Base-by-base conservation (phyloP, 2,329 filamentous ascomycete species). In the Tolypocladium ophioglossoides region DNA sequence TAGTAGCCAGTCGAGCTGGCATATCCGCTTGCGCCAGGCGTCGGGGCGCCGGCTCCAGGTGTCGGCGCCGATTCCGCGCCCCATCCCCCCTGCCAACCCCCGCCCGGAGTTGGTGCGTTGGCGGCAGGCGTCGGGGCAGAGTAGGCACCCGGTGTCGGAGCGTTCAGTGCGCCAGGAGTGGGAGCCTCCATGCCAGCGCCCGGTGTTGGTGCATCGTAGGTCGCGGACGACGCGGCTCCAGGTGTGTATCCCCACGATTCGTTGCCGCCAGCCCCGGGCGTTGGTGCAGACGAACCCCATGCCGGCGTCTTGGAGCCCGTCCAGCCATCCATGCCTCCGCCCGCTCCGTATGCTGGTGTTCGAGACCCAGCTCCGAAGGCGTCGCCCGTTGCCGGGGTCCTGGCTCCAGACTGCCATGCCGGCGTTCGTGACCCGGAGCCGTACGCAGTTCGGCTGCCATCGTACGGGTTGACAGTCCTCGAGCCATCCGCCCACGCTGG, bases 271-370 rank as follows among this genome's bases (percentile, higher is more conserved):
- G 76, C 80, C 11, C 77, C 78, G 0, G 80, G 80, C 1, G 80
- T 83, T 2, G 80, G 79, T 4, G 80, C 80, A 3, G 79, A 79
- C 10, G 72, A 74, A 30, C 79, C 82, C 65, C 87, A 91, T 1
- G 82, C 85, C 3, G 91, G 91, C 1, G 90, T 95, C 68, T 91
- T 89, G 34, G 86, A 87, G 8, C 87, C 83, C 4, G 76, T 82
- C 74, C 86, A 89, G 35, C 79, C 75, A 56, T 86, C 85, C 52
- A 74, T 30, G 14, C 52, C 71, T 40, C 72, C 67, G 39, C 66
- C 58, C 50, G 73, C 70, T 24, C 72, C 71, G 61, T 84, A 90
- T 52, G 78, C 86, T 47, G 80, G 85, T 14, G 82, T 86, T 63
- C 83, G 86, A n/a, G 82, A 85, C 9, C 86, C 85, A 54, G 79